phyloP scores from a whole-genome alignment of 2,329 filamentous ascomycete genomes.

The Fusarium sp. region DNA sequence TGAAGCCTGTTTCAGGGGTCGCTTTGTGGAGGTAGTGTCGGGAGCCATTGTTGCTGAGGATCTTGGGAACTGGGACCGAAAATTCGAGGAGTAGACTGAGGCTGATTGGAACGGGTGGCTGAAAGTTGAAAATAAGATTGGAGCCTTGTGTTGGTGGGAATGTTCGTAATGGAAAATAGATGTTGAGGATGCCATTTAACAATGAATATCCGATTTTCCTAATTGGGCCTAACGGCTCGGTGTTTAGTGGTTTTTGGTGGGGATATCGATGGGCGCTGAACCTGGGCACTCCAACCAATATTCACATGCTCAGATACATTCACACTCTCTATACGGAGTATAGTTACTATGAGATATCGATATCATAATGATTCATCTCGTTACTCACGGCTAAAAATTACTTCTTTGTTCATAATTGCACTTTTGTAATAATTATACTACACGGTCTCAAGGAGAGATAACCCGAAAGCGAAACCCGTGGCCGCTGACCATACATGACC shows the following conservation, averaged over 20 bases:
- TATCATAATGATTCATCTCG: not conserved
- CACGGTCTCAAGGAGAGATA: not conserved
- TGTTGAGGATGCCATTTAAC: slow-evolving; percentile 38
- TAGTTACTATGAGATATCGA: too few relatives aligned
- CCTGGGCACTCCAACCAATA: not conserved
- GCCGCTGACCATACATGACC: not conserved
- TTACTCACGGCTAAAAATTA: not conserved
- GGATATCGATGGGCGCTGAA: not conserved
- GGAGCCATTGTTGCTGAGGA: slow-evolving; percentile 37
- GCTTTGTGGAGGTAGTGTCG: slow-evolving; percentile 38
- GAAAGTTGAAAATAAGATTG: not conserved
- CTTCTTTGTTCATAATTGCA: not conserved
- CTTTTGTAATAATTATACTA: not conserved
- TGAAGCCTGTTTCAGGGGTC: slow-evolving; percentile 46
- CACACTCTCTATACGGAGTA: too few relatives aligned
- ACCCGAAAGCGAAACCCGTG: not conserved
- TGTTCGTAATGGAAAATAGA: slow-evolving; percentile 20
- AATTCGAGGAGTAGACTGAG: not conserved
- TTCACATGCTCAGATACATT: slow-evolving; percentile 1
- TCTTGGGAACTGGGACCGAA: not conserved
- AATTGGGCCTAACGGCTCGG: slow-evolving; percentile 32
- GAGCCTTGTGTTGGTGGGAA: not conserved
- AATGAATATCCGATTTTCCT: slow-evolving; percentile 23
- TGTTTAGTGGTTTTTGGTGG: slow-evolving; percentile 16
- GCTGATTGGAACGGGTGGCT: not conserved